Evolutionary conservation across 2,329 filamentous ascomycete genomes (phyloP), one percentile per base, ranked within the genome.

Genomic region (Curvularia spicifera): DNA sequence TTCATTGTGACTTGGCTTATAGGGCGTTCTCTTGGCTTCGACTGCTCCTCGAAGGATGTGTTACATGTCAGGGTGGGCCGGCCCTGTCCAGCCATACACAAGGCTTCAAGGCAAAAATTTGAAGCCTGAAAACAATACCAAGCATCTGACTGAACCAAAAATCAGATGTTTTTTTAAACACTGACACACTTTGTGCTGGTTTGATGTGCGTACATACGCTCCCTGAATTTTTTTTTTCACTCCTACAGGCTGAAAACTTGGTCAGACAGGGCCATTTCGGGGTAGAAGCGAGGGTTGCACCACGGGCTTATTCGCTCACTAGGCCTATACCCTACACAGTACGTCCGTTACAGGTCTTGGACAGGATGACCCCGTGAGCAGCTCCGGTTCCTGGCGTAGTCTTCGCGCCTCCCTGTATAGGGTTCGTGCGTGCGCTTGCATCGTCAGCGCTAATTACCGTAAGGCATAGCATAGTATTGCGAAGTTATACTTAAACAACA

Each of bases 281-380:
- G 8, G 28, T 42, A 8, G 26, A 13, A 18, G 24, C 60, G 59
- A 35, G 12, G 61, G 22, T 57, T 53, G 51, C 44, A 35, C 31
- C n/a, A 40, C 39, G 49, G 57, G 26, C 57, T 47, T 53, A 52
- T 53, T 57, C 6, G 35, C 45, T 45, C 55, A 42, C 43, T 53
- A 40, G 49, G 51, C 35, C 56, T 57, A 50, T 57, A 48, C 45
- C 51, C 47, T 52, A 39, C 53, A 53, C 18, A 18, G 18, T 18
- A 18, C 18, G 18, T 55, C 45, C 28, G 45, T 63, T 59, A 50
- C 63, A 52, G 46, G 47, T 61, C 51, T 54, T 18, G 39, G 53
- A 46, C 53, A 48, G 56, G 58, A 56, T 60, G 61, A 65, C 60
- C 55, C 63, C 62, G 53, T 53, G 29, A 12, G 18, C 35, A 15